Percentiles rank a stretch among this genome's conserved stretches.
Conservation (phyloP, 163 green algal species). For the Botryococcus braunii region DNA sequence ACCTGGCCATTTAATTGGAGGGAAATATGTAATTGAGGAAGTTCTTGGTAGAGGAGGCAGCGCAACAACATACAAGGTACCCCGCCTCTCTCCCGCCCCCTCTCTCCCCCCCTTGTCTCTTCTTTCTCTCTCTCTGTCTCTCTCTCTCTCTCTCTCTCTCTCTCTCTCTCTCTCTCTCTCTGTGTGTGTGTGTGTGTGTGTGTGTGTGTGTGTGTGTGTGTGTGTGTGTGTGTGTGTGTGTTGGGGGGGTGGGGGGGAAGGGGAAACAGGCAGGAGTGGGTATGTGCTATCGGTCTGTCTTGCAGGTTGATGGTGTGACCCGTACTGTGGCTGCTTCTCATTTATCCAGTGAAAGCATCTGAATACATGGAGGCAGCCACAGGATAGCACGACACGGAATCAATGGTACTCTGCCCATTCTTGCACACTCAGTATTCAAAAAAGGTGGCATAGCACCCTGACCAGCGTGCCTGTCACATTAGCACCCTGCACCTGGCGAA, state of each 20-base stretch:
- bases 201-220: background rate
- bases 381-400: too few species aligned
- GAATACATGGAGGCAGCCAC: background rate
- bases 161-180: background rate
- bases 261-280: background rate
- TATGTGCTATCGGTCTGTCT: background rate
- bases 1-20: constrained; percentile 37
- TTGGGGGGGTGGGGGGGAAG: too few species aligned
- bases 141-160: constrained; percentile 7
- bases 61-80: constrained; percentile 59
- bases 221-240: background rate
- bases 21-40: constrained; percentile 52
- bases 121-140: background rate
- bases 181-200: background rate
- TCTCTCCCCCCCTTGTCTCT: background rate
- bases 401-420: too few species aligned
- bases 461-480: too few species aligned
- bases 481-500: background rate
- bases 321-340: background rate
- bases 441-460: too few species aligned
- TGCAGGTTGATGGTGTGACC: background rate
- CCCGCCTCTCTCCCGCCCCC: background rate
- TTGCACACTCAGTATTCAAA: too few species aligned
- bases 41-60: constrained; percentile 60
- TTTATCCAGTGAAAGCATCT: background rate